Evolutionary conservation across 1,284 basidiomycete species (phyloP).

Genomic region (Sanghuangporus sanghuang): DNA sequence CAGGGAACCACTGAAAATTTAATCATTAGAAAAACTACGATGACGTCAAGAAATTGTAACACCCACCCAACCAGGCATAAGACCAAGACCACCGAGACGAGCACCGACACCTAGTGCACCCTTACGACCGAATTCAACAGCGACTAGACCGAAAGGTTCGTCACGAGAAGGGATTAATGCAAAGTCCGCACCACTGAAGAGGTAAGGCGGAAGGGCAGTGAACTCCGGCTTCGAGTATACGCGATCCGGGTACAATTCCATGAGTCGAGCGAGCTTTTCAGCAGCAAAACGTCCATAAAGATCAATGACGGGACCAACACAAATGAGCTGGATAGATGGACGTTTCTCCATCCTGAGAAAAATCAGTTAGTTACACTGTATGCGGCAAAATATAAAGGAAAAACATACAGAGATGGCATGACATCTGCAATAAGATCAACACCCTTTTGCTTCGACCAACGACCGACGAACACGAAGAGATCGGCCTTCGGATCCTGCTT

Average conservation of each 20-base stretch:
- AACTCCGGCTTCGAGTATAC: constrained; percentile 93
- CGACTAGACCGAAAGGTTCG: constrained; percentile 91
- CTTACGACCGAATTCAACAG: constrained; percentile 92
- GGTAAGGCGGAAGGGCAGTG: constrained; percentile 85
- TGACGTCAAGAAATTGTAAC: neutral
- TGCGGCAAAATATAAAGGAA: constrained; percentile 3
- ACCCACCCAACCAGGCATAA: constrained; percentile 95
- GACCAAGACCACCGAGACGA: constrained; percentile 86
- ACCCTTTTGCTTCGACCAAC: constrained; percentile 96
- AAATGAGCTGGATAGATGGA: constrained; percentile 79
- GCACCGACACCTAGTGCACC: constrained; percentile 91
- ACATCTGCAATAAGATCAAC: constrained; percentile 93
- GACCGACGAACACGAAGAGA: constrained; percentile 91
- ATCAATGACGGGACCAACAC: constrained; percentile 91
- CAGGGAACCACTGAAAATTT: constrained; percentile 79
- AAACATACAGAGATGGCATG: constrained; percentile 75
- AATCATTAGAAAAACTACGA: neutral
- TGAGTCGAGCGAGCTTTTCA: constrained; percentile 84
- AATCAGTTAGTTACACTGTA: constrained; percentile 17
- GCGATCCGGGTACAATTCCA: constrained; percentile 92
- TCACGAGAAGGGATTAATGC: constrained; percentile 92
- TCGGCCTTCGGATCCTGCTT: constrained; percentile 86
- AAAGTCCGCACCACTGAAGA: constrained; percentile 92
- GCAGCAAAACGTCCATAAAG: constrained; percentile 91
- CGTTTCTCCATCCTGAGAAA: constrained; percentile 71